phyloP scores from a whole-genome alignment of 2,329 filamentous ascomycete species.

The Xylaria sp. region DNA sequence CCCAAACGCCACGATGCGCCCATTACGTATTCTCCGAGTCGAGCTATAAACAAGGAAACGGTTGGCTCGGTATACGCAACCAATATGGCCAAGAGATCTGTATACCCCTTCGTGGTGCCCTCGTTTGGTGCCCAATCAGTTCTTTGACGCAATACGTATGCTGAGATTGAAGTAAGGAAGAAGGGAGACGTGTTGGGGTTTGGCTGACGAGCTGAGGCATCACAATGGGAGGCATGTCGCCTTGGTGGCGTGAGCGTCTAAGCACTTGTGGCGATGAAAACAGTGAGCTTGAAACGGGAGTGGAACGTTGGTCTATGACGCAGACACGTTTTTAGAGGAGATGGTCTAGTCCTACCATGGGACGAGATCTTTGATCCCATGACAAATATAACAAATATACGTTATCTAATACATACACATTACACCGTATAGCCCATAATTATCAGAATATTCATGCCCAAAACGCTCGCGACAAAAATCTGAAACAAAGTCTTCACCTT shows the following conservation, averaged over 20 bases:
- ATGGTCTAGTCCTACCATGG: constrained; percentile 2
- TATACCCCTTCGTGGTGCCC: not conserved
- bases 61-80: not conserved
- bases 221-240: not conserved
- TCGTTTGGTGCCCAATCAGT: constrained; percentile 22
- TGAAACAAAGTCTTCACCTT: not conserved
- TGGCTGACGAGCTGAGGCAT: not conserved
- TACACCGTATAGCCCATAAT: constrained; percentile 5
- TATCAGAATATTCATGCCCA: not conserved
- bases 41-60: not conserved
- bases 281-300: not conserved
- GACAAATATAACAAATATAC: not conserved
- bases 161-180: not conserved
- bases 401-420: constrained; percentile 11
- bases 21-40: not conserved
- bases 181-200: no score
- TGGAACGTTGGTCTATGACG: not conserved
- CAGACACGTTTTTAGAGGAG: constrained; percentile 5
- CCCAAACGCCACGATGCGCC: not conserved
- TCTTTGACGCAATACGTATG: not conserved
- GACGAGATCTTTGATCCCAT: not conserved
- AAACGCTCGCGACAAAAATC: constrained; percentile 2
- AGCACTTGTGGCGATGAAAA: not conserved
- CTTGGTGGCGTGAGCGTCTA: not conserved
- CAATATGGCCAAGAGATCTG: not conserved